Conservation (phyloP, 257 asterid genomes). For the Misopates orontium region DNA sequence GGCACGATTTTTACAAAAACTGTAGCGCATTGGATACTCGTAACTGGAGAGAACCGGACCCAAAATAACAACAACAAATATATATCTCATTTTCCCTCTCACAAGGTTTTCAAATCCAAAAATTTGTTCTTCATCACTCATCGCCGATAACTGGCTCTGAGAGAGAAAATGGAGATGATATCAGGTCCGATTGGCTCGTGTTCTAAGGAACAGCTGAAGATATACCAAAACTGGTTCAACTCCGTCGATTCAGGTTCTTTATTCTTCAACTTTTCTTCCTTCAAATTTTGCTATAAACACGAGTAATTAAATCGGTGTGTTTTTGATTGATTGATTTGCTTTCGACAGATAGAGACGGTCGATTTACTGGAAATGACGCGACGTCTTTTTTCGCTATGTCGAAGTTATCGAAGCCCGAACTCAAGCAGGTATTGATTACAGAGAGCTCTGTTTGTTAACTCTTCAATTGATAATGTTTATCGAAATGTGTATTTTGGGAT, state of each 20-base stretch:
- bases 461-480: no score
- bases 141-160: no score
- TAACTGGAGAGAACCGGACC: no score
- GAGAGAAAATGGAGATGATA: slow-evolving; percentile 39
- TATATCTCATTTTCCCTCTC: slow-evolving; percentile 39
- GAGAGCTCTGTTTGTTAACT: background rate
- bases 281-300: background rate
- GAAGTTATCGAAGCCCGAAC: slow-evolving; percentile 63
- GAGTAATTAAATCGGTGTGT: background rate
- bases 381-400: slow-evolving; percentile 66
- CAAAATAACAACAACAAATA: no score
- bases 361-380: slow-evolving; percentile 79
- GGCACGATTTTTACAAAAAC: no score
- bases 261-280: background rate
- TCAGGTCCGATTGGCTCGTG: slow-evolving; percentile 39
- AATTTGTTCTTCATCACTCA: slow-evolving; percentile 1
- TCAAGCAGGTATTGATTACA: slow-evolving; percentile 61
- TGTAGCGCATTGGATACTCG: no score
- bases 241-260: slow-evolving; percentile 76
- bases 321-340: background rate
- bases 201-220: slow-evolving; percentile 51
- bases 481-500: no score
- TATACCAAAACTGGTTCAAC: slow-evolving; percentile 74
- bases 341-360: slow-evolving; percentile 71
- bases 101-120: slow-evolving; percentile 46